phyloP scores from a whole-genome alignment of 148 eudicot species.

The Bassia scoparia region DNA sequence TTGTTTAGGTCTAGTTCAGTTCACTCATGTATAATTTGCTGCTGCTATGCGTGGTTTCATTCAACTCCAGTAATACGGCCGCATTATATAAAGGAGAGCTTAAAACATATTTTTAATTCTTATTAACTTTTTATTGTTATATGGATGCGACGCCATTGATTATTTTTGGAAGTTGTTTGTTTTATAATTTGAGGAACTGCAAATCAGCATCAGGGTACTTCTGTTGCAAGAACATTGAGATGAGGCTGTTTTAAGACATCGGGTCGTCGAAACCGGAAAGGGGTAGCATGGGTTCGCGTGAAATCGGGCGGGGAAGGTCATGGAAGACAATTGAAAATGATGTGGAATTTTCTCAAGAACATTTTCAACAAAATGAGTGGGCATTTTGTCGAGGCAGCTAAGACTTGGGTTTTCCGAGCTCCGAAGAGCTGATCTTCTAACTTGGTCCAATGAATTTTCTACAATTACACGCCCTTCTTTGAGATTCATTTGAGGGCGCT shows the following conservation, averaged over 20 bases:
- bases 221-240: slow-evolving; percentile 27
- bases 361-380: slow-evolving; percentile 80
- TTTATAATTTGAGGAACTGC: too few relatives aligned
- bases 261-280: slow-evolving; percentile 82
- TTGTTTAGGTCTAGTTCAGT: too few relatives aligned
- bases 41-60: too few relatives aligned
- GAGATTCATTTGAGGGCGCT: slow-evolving; percentile 79
- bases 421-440: slow-evolving; percentile 52
- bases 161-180: too few relatives aligned
- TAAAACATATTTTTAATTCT: too few relatives aligned
- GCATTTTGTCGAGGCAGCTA: slow-evolving; percentile 70
- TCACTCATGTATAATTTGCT: too few relatives aligned
- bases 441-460: slow-evolving; percentile 37
- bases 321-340: slow-evolving; percentile 70
- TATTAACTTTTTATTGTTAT: too few relatives aligned
- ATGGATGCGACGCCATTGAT: too few relatives aligned
- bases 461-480: slow-evolving; percentile 85
- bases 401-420: slow-evolving; percentile 63
- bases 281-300: slow-evolving; percentile 76
- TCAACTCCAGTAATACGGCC: too few relatives aligned
- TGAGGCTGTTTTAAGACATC: slow-evolving; percentile 96
- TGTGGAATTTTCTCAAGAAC: slow-evolving; percentile 64
- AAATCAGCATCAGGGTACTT: too few relatives aligned
- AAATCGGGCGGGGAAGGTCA: slow-evolving; percentile 53
- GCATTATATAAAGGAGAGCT: too few relatives aligned